These are phyloP conservation scores for Jaltomata sinuosa DNA, from an alignment of 257 asterid genomes.

Conservation along the genomic window DNA sequence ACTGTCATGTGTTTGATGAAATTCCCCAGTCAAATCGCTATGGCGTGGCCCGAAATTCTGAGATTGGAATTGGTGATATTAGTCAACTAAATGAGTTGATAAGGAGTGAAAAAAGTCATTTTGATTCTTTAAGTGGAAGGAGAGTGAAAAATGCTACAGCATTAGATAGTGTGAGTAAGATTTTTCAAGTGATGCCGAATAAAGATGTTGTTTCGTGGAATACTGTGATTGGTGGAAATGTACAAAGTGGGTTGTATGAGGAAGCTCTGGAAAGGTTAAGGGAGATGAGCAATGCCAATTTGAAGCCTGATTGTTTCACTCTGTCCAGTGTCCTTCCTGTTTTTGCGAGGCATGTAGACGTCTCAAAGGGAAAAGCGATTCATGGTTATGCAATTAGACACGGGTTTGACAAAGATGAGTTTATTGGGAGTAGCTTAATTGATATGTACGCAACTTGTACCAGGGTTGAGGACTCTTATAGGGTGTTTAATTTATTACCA, in stretches of 20 bases:
- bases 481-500: slow-evolving; percentile 41
- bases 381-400: slow-evolving; percentile 72
- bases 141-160: slow-evolving; percentile 19
- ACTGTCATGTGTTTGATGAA: slow-evolving; percentile 30
- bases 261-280: slow-evolving; percentile 54
- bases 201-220: slow-evolving; percentile 89
- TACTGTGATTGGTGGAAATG: slow-evolving; percentile 61
- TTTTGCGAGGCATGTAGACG: slow-evolving; percentile 39
- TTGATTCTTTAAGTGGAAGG: neutral
- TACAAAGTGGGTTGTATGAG: slow-evolving; percentile 42
- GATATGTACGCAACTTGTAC: slow-evolving; percentile 86
- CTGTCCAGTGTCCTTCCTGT: slow-evolving; percentile 67
- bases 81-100: slow-evolving; percentile 2
- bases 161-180: slow-evolving; percentile 45
- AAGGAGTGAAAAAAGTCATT: neutral
- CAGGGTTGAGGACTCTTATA: slow-evolving; percentile 51
- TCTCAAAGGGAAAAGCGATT: slow-evolving; percentile 73
- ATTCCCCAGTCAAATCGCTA: slow-evolving; percentile 18
- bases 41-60: slow-evolving; percentile 5
- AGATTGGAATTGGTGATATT: neutral
- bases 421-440: slow-evolving; percentile 70
- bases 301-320: slow-evolving; percentile 76
- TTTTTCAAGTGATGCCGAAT: slow-evolving; percentile 60
- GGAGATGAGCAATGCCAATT: slow-evolving; percentile 50
- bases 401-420: slow-evolving; percentile 52